Evolutionary conservation across 306 rosid species (phyloP).

Genomic region (Gleditsia sinensis): DNA sequence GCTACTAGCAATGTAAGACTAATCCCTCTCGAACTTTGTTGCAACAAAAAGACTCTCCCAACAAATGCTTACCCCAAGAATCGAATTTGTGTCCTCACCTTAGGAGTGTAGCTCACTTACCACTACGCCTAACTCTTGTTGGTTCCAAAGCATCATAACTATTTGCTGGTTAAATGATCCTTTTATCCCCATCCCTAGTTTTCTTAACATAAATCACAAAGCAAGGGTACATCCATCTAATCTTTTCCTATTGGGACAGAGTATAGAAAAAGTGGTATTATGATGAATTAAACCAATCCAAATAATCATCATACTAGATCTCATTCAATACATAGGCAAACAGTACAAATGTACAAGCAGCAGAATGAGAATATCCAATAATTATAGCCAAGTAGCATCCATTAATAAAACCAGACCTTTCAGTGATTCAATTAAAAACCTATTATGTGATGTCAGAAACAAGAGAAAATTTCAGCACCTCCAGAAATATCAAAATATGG

Average conservation of each 20-base stretch:
- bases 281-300: background rate
- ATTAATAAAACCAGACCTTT: constrained; percentile 7
- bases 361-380: background rate
- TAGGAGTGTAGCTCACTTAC: no score
- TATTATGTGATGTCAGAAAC: constrained; percentile 1
- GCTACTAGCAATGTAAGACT: no score
- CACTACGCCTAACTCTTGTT: no score
- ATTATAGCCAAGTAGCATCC: constrained; percentile 12
- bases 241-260: constrained; percentile 1
- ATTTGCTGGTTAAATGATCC: constrained; percentile 10
- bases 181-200: background rate
- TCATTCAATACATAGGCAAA: constrained; percentile 21
- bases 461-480: constrained; percentile 21
- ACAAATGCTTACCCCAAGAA: no score
- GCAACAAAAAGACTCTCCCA: no score
- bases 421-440: background rate
- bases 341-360: background rate
- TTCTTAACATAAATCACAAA: background rate
- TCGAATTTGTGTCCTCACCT: no score
- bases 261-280: background rate
- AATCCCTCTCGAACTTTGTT: no score
- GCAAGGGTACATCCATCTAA: background rate
- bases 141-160: background rate
- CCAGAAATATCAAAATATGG: constrained; percentile 23
- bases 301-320: constrained; percentile 1